Evolutionary conservation across 768 basidiomycete species (phyloP), one percentile per base, ranked within the genome.

Genomic region (Termitomyces sp.): DNA sequence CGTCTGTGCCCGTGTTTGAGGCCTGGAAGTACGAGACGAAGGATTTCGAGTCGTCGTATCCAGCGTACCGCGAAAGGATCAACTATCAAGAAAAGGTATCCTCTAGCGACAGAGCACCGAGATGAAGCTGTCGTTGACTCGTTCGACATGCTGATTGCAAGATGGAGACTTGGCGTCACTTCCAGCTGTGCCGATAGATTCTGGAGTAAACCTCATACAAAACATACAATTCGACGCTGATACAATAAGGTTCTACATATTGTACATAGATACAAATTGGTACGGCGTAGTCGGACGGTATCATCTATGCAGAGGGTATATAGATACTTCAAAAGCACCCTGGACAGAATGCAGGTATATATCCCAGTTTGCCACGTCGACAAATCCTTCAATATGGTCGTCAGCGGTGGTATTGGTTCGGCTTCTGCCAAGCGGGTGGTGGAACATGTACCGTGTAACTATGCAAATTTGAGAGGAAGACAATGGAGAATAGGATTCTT

Each of bases 371-470:
- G 40, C 41, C 41, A 21, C 11, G 19, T 23, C 12, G 15, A 44
- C 23, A 7, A 44, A 0, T 26, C 23, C 23, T 21, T 6, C n/a
- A 33, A 31, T n/a, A 15, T 30, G 5, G 1, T 53, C n/a, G 21
- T 44, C 43, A 45, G 10, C 17, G 8, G 12, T 26, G 4, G 12
- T 26, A 5, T 53, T 46, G 35, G 31, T 45, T 44, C 53, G 38
- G 59, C 44, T 60, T 56, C 28, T 44, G 37, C 68, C 68, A 69
- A 17, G 53, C 58, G 9, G 67, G 68, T 37, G 64, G 66, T 37
- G 66, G 65, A 9, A 63, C 57, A 35, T 56, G 62, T 26, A 64
- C 60, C 3, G 55, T 12, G 54, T 69, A 69, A 12, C 68, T 69
- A 40, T 6, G 12, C 17, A 12, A 35, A 30, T 9, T 40, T 21